Evolutionary conservation across 2,329 filamentous ascomycete species (phyloP).

Genomic region (Phaeosphaeria sp.): DNA sequence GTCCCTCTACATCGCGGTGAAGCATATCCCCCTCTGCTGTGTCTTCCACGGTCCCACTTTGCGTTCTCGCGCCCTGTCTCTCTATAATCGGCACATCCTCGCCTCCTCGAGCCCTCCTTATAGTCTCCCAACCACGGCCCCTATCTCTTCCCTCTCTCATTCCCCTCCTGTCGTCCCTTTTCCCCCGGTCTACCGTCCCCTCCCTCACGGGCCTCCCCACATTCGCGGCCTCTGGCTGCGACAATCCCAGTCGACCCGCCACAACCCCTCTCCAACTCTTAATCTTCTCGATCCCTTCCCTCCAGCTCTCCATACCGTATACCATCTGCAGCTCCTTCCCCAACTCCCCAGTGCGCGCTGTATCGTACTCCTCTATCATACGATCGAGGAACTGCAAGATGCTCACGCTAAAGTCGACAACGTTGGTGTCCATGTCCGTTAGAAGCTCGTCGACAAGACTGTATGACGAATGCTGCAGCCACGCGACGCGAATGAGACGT

Average conservation of each 20-base stretch:
- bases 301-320: slow-evolving; percentile 45
- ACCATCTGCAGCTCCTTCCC: slow-evolving; percentile 39
- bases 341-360: slow-evolving; percentile 29
- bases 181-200: neutral
- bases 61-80: neutral
- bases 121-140: no score
- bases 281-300: slow-evolving; percentile 38
- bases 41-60: neutral
- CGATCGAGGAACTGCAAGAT: slow-evolving; percentile 52
- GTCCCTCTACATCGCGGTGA: neutral
- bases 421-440: slow-evolving; percentile 70
- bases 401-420: slow-evolving; percentile 63
- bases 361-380: slow-evolving; percentile 38
- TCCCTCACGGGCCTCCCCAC: neutral
- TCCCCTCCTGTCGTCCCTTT: neutral
- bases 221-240: neutral
- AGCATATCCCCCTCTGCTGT: neutral
- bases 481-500: slow-evolving; percentile 67
- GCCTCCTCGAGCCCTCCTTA: neutral
- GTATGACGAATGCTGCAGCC: slow-evolving; percentile 67
- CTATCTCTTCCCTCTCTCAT: neutral
- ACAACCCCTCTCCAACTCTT: slow-evolving; percentile 39
- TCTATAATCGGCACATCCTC: neutral
- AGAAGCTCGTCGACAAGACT: slow-evolving; percentile 62
- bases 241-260: slow-evolving; percentile 34